Evolutionary conservation across 2,329 filamentous ascomycete species (phyloP).

Genomic region (Talaromyces pinophilus): DNA sequence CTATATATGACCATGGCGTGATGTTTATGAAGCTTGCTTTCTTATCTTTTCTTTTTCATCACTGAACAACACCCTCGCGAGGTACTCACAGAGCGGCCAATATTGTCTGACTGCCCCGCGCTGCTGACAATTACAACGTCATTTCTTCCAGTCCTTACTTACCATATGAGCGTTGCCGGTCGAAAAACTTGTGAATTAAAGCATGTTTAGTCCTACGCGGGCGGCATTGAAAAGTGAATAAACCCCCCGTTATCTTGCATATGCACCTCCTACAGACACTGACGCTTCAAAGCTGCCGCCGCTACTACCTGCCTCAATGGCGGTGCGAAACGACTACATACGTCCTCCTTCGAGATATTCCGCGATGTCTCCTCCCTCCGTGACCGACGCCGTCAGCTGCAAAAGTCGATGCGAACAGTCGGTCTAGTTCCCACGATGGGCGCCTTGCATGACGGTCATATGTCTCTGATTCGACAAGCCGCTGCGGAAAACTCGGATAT

Average conservation of each 20-base stretch:
- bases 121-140: neutral
- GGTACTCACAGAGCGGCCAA: neutral
- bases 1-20: conserved; percentile 13
- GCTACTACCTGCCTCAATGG: neutral
- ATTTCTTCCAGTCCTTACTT: neutral
- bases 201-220: conserved; percentile 9
- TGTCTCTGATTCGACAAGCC: conserved; percentile 80
- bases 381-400: conserved; percentile 66
- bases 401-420: conserved; percentile 68
- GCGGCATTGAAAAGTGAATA: conserved; percentile 10
- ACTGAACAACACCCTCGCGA: neutral
- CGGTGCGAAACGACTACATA: conserved; percentile 14
- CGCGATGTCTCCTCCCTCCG: conserved; percentile 73
- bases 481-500: conserved; percentile 82
- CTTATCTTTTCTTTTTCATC: no score
- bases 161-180: neutral
- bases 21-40: neutral
- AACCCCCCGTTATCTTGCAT: conserved; percentile 4
- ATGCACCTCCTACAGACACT: neutral
- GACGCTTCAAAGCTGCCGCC: neutral
- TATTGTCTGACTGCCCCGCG: conserved; percentile 7
- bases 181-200: neutral
- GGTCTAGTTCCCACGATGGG: conserved; percentile 97
- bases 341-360: conserved; percentile 58
- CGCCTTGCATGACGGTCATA: conserved; percentile 87